Evolutionary conservation across 768 basidiomycete genomes (phyloP).

Genomic region (Podaxis sp.): DNA sequence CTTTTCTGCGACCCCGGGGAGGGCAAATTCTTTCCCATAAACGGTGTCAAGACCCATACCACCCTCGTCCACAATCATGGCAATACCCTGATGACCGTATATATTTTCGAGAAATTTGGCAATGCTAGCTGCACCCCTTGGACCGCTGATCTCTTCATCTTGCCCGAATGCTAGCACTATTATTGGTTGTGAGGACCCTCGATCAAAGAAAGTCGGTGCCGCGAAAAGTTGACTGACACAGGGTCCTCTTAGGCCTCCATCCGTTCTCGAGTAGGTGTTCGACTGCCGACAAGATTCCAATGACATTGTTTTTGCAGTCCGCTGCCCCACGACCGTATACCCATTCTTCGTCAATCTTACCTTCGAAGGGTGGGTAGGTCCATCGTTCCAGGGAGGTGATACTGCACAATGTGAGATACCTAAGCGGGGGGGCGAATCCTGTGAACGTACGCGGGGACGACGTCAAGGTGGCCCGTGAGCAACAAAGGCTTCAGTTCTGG

Average conservation of each 20-base stretch:
- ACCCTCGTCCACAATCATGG: conserved; percentile 34
- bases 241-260: conserved; percentile 27
- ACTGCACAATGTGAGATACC: conserved; percentile 17
- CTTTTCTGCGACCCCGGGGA: conserved; percentile 34
- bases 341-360: conserved; percentile 27
- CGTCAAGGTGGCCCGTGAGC: conserved; percentile 31
- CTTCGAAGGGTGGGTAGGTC: conserved; percentile 31
- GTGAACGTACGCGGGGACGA: conserved; percentile 25
- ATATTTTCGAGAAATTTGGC: conserved; percentile 22
- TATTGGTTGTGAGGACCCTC: neutral
- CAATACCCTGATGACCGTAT: conserved; percentile 29
- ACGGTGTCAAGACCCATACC: conserved; percentile 27
- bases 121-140: conserved; percentile 28
- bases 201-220: neutral
- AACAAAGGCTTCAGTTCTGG: conserved; percentile 27
- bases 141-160: conserved; percentile 34
- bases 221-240: conserved; percentile 19
- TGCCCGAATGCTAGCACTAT: conserved; percentile 32
- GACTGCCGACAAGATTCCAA: conserved; percentile 30
- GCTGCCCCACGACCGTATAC: conserved; percentile 30
- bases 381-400: conserved; percentile 28
- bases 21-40: conserved; percentile 26
- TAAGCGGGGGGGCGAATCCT: neutral
- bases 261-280: conserved; percentile 25
- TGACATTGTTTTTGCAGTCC: conserved; percentile 33